Evolutionary conservation across 2,329 filamentous ascomycete species (phyloP), one percentile per base, ranked within the genome.

Genomic region (Cladophialophora chaetospira): DNA sequence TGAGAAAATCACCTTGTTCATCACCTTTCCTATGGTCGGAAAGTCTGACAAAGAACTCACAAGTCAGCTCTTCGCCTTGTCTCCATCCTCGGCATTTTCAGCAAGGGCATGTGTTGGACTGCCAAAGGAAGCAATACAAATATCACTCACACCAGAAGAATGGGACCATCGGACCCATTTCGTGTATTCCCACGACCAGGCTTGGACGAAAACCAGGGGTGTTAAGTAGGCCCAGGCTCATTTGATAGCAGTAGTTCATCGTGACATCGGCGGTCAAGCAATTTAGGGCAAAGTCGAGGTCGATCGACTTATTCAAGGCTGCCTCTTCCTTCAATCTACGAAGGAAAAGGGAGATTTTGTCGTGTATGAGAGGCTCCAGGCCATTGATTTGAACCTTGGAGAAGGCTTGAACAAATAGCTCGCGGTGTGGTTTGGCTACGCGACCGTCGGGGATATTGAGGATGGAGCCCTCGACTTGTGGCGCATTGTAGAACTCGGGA

Each of bases 341-440:
- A 10, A 57, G 55, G 42, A 57, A 57, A n/a, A 36, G 38, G 25
- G 17, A 49, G 2, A 68, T 51, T 47, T 71, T 68, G 5, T 63
- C 55, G 2, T 60, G 47, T 33, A 73, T 65, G 26, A 69, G 46
- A 4, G 63, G 48, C 55, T 69, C 65, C 4, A 71, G 61, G 5
- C 55, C 52, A 1, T 62, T 52, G 11, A 73, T 65, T 9, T 63
- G 65, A 25, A 60, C 60, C 40, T 64, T 68, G 29, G 66, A 67
- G 57, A 73, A 73, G 44, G 70, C 71, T 4, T 67, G 67, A 10
- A 62, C 61, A 9, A 72, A 57, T 8, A 57, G 49, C 15, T 57
- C 49, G 10, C 49, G 38, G 21, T 57, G 55, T n/a, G 55, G 55
- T 36, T 53, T 57, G 5, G 55, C 49, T 13, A 49, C 47, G 36